Conservation (phyloP, 176 grass and related monocot species). For the Bonia amplexicaulis region DNA sequence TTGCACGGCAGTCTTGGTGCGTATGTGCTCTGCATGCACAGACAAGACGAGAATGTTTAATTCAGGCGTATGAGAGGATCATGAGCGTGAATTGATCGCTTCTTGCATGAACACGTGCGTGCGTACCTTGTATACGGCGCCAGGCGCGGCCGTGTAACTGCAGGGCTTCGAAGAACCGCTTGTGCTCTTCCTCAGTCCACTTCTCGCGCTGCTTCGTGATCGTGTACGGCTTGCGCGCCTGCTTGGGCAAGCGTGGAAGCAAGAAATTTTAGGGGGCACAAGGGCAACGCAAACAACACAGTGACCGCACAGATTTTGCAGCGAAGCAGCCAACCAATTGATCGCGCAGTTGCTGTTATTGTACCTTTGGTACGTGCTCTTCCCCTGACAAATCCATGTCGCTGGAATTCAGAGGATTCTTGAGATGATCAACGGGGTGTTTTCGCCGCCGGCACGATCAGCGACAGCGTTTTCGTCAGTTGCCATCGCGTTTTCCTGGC, state of each 20-base stretch:
- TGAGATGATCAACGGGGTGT: background rate
- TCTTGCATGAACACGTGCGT: background rate
- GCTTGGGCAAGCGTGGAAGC: background rate
- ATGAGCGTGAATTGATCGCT: no score
- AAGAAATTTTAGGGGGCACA: background rate
- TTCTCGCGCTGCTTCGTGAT: conserved; percentile 95
- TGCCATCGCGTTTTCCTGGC: conserved; percentile 23
- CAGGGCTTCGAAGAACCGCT: conserved; percentile 76
- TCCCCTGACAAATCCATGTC: conserved; percentile 48
- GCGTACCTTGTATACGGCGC: conserved; percentile 84
- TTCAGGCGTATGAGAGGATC: no score
- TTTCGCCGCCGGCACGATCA: background rate
- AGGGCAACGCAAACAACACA: background rate
- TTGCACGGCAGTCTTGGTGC: conserved; percentile 94
- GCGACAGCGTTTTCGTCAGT: conserved; percentile 9
- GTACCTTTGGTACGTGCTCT: conserved; percentile 60
- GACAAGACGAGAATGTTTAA: background rate
- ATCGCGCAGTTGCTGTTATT: background rate
- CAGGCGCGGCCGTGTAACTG: conserved; percentile 82
- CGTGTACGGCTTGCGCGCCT: conserved; percentile 93
- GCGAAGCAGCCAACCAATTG: background rate
- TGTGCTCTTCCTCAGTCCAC: conserved; percentile 92
- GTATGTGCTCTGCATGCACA: conserved; percentile 61
- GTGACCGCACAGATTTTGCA: background rate
- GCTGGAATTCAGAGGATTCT: background rate